These are phyloP conservation scores for Phytophthora aleatoria DNA, from an alignment of 352 stramenopile genomes.

Conservation along the genomic window DNA sequence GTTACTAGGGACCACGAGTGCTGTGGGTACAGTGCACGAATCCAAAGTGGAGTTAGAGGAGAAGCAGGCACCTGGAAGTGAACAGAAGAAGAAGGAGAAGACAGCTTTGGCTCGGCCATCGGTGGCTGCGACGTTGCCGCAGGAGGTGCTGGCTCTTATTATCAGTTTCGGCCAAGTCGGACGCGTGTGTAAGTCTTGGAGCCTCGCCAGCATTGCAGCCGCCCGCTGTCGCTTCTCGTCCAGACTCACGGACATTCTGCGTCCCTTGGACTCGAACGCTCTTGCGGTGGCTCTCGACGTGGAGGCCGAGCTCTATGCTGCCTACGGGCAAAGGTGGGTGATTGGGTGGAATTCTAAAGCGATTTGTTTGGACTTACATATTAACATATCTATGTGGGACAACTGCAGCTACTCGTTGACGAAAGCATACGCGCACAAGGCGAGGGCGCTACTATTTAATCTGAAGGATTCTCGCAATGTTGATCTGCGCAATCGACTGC, in stretches of 20 bases:
- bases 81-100: neutral
- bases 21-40: neutral
- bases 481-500: conserved; percentile 64
- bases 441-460: conserved; percentile 84
- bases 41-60: conserved; percentile 17
- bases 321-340: conserved; percentile 61
- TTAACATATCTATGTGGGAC: conserved; percentile 4
- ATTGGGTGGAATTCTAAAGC: neutral
- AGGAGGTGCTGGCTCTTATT: conserved; percentile 76
- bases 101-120: conserved; percentile 7
- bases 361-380: neutral
- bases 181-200: conserved; percentile 84
- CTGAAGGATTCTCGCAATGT: conserved; percentile 77
- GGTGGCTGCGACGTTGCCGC: conserved; percentile 57
- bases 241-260: conserved; percentile 59
- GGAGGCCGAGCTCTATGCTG: conserved; percentile 61
- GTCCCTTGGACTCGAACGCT: conserved; percentile 51
- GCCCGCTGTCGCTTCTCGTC: conserved; percentile 65
- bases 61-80: conserved; percentile 8
- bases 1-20: conserved; percentile 6
- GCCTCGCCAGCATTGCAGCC: conserved; percentile 69
- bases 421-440: conserved; percentile 83
- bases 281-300: conserved; percentile 57
- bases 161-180: conserved; percentile 74
- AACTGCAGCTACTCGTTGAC: conserved; percentile 61